phyloP scores from a whole-genome alignment of 2,329 filamentous ascomycete genomes.

The Emergomyces orientalis region DNA sequence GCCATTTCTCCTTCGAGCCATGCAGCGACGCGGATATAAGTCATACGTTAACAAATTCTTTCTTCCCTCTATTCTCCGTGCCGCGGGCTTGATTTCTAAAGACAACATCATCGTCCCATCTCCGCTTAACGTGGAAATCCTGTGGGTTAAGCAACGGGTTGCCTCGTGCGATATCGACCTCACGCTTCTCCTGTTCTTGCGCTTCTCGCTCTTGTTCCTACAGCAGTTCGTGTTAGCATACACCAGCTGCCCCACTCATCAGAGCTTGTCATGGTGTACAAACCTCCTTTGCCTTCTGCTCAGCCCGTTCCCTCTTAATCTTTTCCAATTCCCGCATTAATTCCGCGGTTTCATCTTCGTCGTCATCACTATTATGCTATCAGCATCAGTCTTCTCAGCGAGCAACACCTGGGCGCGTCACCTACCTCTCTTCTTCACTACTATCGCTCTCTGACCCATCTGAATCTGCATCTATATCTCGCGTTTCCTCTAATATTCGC shows the following conservation, averaged over 20 bases:
- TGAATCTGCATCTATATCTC: slow-evolving; percentile 77
- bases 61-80: slow-evolving; percentile 83
- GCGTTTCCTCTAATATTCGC: slow-evolving; percentile 76
- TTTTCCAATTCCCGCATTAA: slow-evolving; percentile 89
- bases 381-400: slow-evolving; percentile 14
- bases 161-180: slow-evolving; percentile 80
- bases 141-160: slow-evolving; percentile 83
- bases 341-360: slow-evolving; percentile 78
- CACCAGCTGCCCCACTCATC: no score
- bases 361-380: slow-evolving; percentile 49
- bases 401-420: background rate
- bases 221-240: background rate
- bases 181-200: slow-evolving; percentile 71
- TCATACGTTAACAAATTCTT: slow-evolving; percentile 90
- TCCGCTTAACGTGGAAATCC: slow-evolving; percentile 75
- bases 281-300: slow-evolving; percentile 66
- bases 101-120: slow-evolving; percentile 98
- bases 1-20: slow-evolving; percentile 7
- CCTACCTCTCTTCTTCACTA: slow-evolving; percentile 51
- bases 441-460: slow-evolving; percentile 53
- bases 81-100: slow-evolving; percentile 98
- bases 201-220: slow-evolving; percentile 71
- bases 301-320: slow-evolving; percentile 77
- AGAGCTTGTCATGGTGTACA: background rate
- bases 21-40: background rate